These are phyloP conservation scores for Linanthus parryae DNA, from an alignment of 148 eudicot genomes.

Conservation along the genomic window DNA sequence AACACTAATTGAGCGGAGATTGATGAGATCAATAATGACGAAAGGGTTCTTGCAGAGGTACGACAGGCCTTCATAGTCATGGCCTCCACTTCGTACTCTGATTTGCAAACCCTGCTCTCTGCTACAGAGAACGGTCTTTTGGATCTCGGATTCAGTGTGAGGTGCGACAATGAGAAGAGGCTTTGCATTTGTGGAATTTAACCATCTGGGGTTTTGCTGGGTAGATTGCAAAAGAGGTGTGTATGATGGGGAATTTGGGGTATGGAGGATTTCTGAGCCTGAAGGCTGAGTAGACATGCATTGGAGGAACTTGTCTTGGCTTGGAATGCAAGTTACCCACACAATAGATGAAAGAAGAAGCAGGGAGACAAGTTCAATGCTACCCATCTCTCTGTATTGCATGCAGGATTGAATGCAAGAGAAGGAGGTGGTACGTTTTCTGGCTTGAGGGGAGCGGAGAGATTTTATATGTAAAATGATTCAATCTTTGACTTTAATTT, in stretches of 20 bases:
- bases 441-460: no score
- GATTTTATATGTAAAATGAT: no score
- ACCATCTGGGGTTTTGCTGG: background rate
- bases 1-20: slow-evolving; percentile 13
- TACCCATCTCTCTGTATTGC: background rate
- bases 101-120: slow-evolving; percentile 16
- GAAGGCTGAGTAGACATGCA: no score
- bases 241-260: no score
- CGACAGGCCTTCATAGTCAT: no score
- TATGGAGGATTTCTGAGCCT: no score
- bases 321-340: background rate
- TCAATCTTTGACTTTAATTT: no score
- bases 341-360: background rate
- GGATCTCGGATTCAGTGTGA: slow-evolving; percentile 7
- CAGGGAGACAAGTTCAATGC: background rate
- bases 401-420: no score
- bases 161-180: slow-evolving; percentile 21
- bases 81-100: slow-evolving; percentile 23
- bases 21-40: slow-evolving; percentile 17
- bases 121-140: slow-evolving; percentile 16
- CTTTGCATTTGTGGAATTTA: slow-evolving; percentile 2
- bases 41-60: slow-evolving; percentile 17
- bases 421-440: no score
- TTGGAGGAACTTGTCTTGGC: background rate
- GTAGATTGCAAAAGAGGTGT: background rate